Base-by-base conservation (phyloP, 2,329 filamentous ascomycete species). In the Cordyceps militaris region DNA sequence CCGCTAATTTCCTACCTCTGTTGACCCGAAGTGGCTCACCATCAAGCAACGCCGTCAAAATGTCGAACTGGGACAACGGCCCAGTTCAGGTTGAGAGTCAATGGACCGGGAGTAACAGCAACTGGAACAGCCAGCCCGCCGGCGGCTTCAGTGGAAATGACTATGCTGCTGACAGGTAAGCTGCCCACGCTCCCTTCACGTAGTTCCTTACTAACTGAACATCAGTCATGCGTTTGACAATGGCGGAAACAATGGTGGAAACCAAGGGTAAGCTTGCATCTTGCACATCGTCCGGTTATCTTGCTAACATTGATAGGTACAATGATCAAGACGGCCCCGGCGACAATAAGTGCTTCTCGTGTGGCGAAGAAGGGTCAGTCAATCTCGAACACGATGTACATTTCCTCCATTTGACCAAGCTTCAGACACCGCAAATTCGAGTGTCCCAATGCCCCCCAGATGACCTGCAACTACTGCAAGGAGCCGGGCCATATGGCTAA, bases 401-500 rank as follows among this genome's bases (percentile, higher is more conserved):
- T 24, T 0, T 10, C 19, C 38, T 26, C 4, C 14, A 5, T 43
- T 44, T 44, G 10, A 48, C 50, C 47, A 11, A 9, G 2, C 9
- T 16, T 9, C 46, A 69, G 70, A 6, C 70, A 70, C 58, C 65
- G 63, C 13, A 68, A 66, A 46, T 68, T 67, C 1, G 73, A 75
- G 3, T 76, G 73, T 28, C 67, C 72, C 4, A 69, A 66, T 40
- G 63, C 69, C 1, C 60, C 64, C 48, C 65, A 66, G 16, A 69
- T 67, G 59, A 56, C 65, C 24, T 79, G 77, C 61, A 70, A 68
- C 34, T 75, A 71, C 61, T 84, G 80, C 70, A 73, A 76, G 58
- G 66, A 80, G 64, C 69, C 74, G 24, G 81, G 79, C 5, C 81
- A 83, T 63, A 71, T 82, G 64, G 73, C 79, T 53, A 77, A 79